Base-by-base conservation (phyloP, 441 rosid species). In the Arabidopsis hybrid region DNA sequence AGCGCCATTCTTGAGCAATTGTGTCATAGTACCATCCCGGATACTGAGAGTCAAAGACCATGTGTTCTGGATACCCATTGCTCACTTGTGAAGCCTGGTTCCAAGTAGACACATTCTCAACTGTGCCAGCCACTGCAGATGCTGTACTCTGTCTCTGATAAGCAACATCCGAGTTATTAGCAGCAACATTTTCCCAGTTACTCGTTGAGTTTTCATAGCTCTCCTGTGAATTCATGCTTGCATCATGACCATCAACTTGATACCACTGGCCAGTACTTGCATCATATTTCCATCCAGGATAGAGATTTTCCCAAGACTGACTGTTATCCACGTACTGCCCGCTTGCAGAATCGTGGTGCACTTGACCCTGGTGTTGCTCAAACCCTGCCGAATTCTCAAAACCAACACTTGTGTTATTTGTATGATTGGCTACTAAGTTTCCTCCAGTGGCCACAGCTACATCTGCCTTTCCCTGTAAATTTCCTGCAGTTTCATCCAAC, bases 271-370 rank as follows among this genome's bases (percentile, higher is more conserved):
- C 95, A 60, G 92, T 83, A 74, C 50, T 86, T 40, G 80, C 74
- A 77, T 96, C 98, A 79, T 75, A 88, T 73, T 81, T 86, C 99
- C 99, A 96, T n/a, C 99, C 99, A 0, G 99, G 98, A 82, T 91
- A 96, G 80, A 83, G 65, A 79, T 75, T 85, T 74, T 93, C 97
- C 98, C 96, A 91, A 57, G 88, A 66, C 76, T 87, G 92, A 72
- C 78, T 85, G 74, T 80, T 80, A 81, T 77, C 85, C 58, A 81
- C 36, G 77, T 81, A 90, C 74, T 86, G 91, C 62, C 69, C 88
- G 75, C 81, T 83, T 40, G 71, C 80, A 69, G 66, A 82, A 58
- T 72, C 82, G 43, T 79, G 87, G 60, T 79, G 61, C 70, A 78
- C 72, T 55, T 81, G 86, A 71, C 72, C 86, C 70, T 85, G 90